Evolutionary conservation across 2,329 filamentous ascomycete species (phyloP).

Genomic region (Stachybotrys chartarum): DNA sequence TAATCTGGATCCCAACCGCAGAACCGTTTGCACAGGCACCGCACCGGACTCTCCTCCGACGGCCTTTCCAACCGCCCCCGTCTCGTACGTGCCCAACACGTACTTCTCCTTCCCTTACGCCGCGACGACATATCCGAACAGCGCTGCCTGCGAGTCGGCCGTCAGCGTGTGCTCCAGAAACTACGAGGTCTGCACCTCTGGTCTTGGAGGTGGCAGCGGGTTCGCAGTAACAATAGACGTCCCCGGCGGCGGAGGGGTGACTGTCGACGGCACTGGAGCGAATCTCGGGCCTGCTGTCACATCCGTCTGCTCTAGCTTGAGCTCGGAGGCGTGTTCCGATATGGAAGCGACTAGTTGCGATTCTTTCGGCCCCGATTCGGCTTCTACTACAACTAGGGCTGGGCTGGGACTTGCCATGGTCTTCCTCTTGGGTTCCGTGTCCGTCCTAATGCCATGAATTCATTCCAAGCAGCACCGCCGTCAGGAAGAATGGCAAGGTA

Average conservation of each 20-base stretch:
- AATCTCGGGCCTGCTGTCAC: conserved; percentile 39
- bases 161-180: conserved; percentile 44
- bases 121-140: conserved; percentile 42
- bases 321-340: conserved; percentile 41
- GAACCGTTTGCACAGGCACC: conserved; percentile 49
- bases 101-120: conserved; percentile 57
- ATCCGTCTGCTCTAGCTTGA: conserved; percentile 49
- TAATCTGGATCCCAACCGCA: conserved; percentile 16
- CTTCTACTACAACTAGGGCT: neutral
- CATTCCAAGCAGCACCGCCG: neutral
- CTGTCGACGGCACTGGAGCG: conserved; percentile 33
- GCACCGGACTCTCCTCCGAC: conserved; percentile 34
- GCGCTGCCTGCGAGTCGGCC: conserved; percentile 44
- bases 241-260: conserved; percentile 45
- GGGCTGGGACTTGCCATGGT: neutral
- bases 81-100: conserved; percentile 47
- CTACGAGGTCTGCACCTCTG: conserved; percentile 45
- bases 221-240: conserved; percentile 51
- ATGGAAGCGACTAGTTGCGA: conserved; percentile 23
- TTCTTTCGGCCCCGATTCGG: neutral
- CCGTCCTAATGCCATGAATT: neutral
- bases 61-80: conserved; percentile 25
- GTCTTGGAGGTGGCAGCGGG: conserved; percentile 32
- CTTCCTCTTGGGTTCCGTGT: neutral
- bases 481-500: neutral